Conservation (phyloP, 2,329 filamentous ascomycete species). For the Macrophomina phaseolina region DNA sequence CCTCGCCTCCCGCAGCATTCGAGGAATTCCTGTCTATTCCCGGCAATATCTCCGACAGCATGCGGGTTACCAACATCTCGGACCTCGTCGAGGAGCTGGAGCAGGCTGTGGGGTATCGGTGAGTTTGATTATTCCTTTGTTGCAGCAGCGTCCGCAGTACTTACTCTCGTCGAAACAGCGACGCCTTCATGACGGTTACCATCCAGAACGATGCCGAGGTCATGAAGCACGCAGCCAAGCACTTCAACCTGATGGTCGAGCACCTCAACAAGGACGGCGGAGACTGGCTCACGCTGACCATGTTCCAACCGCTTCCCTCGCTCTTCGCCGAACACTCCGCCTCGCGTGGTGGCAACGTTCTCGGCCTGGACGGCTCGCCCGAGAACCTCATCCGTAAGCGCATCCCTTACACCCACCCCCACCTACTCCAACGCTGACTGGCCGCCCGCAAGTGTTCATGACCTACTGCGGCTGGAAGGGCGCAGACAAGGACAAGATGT, state of each 20-base stretch:
- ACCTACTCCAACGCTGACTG: background rate
- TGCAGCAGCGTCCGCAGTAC: too few relatives aligned
- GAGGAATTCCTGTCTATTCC: conserved; percentile 36
- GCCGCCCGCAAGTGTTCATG: background rate
- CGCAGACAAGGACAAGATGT: conserved; percentile 6
- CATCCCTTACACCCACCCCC: background rate
- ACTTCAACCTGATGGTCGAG: conserved; percentile 48
- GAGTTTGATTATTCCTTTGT: background rate
- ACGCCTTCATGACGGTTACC: conserved; percentile 33
- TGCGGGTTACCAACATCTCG: conserved; percentile 36
- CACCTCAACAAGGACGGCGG: conserved; percentile 34
- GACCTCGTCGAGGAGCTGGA: conserved; percentile 34
- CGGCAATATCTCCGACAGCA: conserved; percentile 35
- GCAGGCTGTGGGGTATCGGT: conserved; percentile 20
- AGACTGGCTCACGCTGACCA: conserved; percentile 32
- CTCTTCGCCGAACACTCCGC: conserved; percentile 25
- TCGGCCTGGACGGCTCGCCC: conserved; percentile 32
- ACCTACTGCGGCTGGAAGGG: conserved; percentile 25
- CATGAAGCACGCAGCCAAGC: conserved; percentile 45
- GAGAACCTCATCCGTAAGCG: conserved; percentile 30
- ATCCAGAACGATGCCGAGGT: conserved; percentile 44
- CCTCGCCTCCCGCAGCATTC: conserved; percentile 32
- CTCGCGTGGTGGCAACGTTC: conserved; percentile 30
- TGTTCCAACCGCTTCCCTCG: conserved; percentile 31
- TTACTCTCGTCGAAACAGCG: conserved; percentile 25